Conservation (phyloP, 768 basidiomycete genomes). For the Amanita pseudoporphyria region DNA sequence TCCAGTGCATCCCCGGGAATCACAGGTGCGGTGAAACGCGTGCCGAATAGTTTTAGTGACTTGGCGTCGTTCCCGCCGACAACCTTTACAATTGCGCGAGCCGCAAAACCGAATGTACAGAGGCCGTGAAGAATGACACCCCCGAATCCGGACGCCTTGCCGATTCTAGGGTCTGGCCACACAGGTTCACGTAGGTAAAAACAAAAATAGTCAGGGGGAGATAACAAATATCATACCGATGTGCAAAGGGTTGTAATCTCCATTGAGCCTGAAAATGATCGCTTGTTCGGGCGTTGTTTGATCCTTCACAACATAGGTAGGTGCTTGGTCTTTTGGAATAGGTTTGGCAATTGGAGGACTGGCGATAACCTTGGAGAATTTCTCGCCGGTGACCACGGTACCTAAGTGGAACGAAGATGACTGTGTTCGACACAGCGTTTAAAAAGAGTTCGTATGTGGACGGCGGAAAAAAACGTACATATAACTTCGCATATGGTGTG, state of each 20-base stretch:
- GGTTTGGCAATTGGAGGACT: slow-evolving; percentile 51
- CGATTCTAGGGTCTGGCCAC: slow-evolving; percentile 57
- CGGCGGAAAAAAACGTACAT: slow-evolving; percentile 26
- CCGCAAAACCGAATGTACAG: slow-evolving; percentile 74
- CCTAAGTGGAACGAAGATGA: slow-evolving; percentile 64
- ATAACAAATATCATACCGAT: slow-evolving; percentile 39
- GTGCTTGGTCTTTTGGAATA: slow-evolving; percentile 48
- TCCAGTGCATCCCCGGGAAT: slow-evolving; percentile 76
- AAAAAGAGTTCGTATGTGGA: background rate
- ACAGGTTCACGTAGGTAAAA: background rate
- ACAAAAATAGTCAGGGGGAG: background rate
- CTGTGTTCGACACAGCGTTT: slow-evolving; percentile 22
- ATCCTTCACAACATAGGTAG: slow-evolving; percentile 54
- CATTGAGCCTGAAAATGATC: slow-evolving; percentile 60
- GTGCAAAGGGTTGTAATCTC: slow-evolving; percentile 75
- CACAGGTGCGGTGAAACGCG: slow-evolving; percentile 75
- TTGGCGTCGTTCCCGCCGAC: slow-evolving; percentile 52
- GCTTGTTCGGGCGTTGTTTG: slow-evolving; percentile 61
- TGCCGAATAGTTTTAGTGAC: slow-evolving; percentile 59
- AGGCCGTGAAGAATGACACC: slow-evolving; percentile 83
- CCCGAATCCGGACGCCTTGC: slow-evolving; percentile 68
- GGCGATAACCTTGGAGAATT: slow-evolving; percentile 53
- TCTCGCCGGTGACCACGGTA: slow-evolving; percentile 51
- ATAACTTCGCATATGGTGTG: slow-evolving; percentile 50
- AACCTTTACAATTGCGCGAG: slow-evolving; percentile 59